phyloP scores from a whole-genome alignment of 495 filamentous ascomycete species.

The Penicillium goetzii region DNA sequence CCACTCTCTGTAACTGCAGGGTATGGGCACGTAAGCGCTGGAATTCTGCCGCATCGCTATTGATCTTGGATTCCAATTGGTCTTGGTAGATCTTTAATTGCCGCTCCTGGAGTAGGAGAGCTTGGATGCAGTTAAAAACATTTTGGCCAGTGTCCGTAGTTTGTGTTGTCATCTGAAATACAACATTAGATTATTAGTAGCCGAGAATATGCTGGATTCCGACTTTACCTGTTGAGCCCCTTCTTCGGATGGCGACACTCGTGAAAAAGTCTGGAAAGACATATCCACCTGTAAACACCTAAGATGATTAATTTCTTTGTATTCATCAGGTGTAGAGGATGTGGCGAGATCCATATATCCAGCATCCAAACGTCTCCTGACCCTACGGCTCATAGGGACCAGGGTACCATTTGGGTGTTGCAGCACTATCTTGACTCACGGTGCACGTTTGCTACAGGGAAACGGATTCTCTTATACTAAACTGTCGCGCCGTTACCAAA shows the following conservation, averaged over 20 bases:
- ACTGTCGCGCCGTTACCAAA: not conserved
- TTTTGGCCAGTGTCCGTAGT: not conserved
- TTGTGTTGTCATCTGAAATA: not conserved
- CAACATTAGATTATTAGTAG: not conserved
- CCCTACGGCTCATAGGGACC: not conserved
- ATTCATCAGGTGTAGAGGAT: not conserved
- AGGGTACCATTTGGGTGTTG: not conserved
- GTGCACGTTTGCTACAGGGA: not conserved
- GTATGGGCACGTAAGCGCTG: not conserved
- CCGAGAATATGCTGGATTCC: not conserved
- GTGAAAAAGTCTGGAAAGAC: not conserved
- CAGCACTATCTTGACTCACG: not conserved
- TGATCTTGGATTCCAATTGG: not conserved
- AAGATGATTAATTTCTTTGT: not conserved
- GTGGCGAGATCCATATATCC: not conserved
- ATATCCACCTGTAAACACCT: not conserved
- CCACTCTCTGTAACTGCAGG: not conserved
- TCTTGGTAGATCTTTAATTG: not conserved
- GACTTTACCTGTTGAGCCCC: not conserved
- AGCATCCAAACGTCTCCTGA: not conserved
- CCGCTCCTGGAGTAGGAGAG: not conserved
- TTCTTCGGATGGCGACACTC: not conserved
- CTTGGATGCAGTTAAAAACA: not conserved
- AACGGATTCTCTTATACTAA: not conserved
- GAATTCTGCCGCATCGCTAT: not conserved